Percentiles rank a stretch among this genome's conserved stretches.
phyloP scores from a whole-genome alignment of 176 grass and related monocot species.

The Eleusine indica region DNA sequence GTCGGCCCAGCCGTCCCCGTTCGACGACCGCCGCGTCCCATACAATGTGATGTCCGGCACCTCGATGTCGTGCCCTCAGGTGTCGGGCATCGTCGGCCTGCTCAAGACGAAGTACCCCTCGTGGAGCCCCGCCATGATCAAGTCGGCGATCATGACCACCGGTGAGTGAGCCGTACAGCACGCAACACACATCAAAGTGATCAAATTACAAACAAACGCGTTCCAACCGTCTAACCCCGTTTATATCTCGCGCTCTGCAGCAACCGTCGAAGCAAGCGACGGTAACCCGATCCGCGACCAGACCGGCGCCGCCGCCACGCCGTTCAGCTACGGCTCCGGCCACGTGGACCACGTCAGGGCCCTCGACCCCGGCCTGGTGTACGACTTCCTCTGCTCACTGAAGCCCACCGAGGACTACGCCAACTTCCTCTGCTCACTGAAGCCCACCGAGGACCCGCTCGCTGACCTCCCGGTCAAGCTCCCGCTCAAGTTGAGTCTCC shows the following conservation, averaged over 20 bases:
- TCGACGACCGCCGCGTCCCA: slow-evolving; percentile 52
- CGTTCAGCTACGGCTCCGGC: slow-evolving; percentile 64
- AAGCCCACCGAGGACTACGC: slow-evolving; percentile 18
- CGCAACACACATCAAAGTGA: too few species aligned
- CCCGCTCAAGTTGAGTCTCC: neutral
- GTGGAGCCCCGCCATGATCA: slow-evolving; percentile 76
- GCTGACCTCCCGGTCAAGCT: neutral
- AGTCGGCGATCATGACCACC: slow-evolving; percentile 84
- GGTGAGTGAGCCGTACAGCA: slow-evolving; percentile 31
- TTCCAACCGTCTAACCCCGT: neutral
- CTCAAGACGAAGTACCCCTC: slow-evolving; percentile 47
- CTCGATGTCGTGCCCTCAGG: slow-evolving; percentile 85
- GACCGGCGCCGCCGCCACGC: slow-evolving; percentile 47
- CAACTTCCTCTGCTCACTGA: slow-evolving; percentile 58
- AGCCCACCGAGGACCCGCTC: slow-evolving; percentile 19
- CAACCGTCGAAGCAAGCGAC: slow-evolving; percentile 43
- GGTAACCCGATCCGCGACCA: slow-evolving; percentile 32
- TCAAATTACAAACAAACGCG: too few species aligned
- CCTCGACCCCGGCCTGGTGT: slow-evolving; percentile 66
- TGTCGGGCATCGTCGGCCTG: slow-evolving; percentile 55
- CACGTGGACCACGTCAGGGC: slow-evolving; percentile 53
- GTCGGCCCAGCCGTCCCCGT: slow-evolving; percentile 17
- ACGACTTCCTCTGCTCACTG: slow-evolving; percentile 66
- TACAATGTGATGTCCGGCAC: slow-evolving; percentile 69
- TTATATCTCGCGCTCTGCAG: slow-evolving; percentile 18